Evolutionary conservation across 352 stramenopile species (phyloP).

Genomic region (Pythium plurisporium): DNA sequence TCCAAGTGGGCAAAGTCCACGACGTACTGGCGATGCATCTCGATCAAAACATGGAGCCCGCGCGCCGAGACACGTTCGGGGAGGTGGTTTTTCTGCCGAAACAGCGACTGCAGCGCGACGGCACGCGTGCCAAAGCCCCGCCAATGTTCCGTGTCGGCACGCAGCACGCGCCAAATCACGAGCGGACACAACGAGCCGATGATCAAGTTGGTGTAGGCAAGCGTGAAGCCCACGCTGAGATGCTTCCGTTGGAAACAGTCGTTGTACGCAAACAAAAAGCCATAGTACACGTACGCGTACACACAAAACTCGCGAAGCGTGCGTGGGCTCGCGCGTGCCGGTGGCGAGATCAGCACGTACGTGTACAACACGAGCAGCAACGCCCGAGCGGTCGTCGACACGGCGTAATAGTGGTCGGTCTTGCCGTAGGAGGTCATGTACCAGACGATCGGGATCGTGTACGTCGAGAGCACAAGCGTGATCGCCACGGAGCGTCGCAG

Average conservation of each 20-base stretch:
- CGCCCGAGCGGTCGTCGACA: background rate
- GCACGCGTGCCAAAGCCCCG: slow-evolving; percentile 23
- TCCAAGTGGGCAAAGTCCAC: slow-evolving; percentile 72
- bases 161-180: slow-evolving; percentile 25
- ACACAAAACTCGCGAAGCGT: slow-evolving; percentile 13
- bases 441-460: slow-evolving; percentile 28
- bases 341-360: slow-evolving; percentile 16
- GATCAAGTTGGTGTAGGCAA: too few relatives aligned
- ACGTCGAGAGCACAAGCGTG: slow-evolving; percentile 29
- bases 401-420: slow-evolving; percentile 7
- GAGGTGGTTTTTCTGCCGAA: slow-evolving; percentile 24
- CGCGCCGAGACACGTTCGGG: slow-evolving; percentile 34
- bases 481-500: slow-evolving; percentile 34
- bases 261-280: too few relatives aligned
- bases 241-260: too few relatives aligned
- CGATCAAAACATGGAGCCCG: slow-evolving; percentile 36
- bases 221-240: too few relatives aligned
- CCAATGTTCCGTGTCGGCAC: slow-evolving; percentile 31
- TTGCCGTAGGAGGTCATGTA: slow-evolving; percentile 17
- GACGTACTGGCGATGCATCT: slow-evolving; percentile 39
- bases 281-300: too few relatives aligned
- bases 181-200: slow-evolving; percentile 17
- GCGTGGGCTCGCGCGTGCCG: slow-evolving; percentile 1
- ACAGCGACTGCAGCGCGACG: slow-evolving; percentile 20
- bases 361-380: slow-evolving; percentile 15